Base-by-base conservation (phyloP, 208 protist genomes). In the Leishmania braziliensis region DNA sequence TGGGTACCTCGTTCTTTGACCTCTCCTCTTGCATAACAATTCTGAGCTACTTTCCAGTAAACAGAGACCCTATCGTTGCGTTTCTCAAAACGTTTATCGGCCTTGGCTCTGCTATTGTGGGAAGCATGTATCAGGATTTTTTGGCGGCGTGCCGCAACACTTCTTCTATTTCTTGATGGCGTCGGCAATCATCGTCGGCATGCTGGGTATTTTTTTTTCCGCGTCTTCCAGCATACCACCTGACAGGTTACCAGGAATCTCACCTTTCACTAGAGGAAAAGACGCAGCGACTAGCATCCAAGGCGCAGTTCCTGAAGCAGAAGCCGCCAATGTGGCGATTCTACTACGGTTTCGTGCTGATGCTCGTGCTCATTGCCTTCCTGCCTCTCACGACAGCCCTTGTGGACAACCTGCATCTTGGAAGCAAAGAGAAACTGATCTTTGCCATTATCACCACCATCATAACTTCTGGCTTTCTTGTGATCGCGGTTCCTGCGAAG, bases 111-210 rank as follows among this genome's bases (percentile, higher is more conserved):
- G 89, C 89, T 26, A 89, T 95, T 75, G 26, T 92, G 14, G 91
- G 85, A 23, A 81, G 79, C 14, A 89, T 93, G 76, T 80, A 87
- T 50, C 69, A 88, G 39, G 82, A 18, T 93, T 92, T 83, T 95
- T 95, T 58, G 29, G 20, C 23, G 79, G 76, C 33, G 68, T 70
- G 26, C 63, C 76, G 23, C 46, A 68, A 5, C 29, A 80, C 75
- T 92, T 88, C 77, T 95, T 95, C 73, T 93, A 89, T 79, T 92
- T 95, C 78, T 75, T 95, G 80, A 87, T 92, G 62, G 74, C 73
- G 14, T 72, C 86, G 33, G 83, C 78, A 0, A 70, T 83, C 10
- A 81, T 89, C 8, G 84, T 85, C 39, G 83, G 84, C 20, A 77
- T 86, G 50, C 50, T 91, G 23, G 81, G 82, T 9, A 58, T 87